Evolutionary conservation across 305 asterid genomes (phyloP), one percentile per base, ranked within the genome.

Genomic region (Lippia alba): DNA sequence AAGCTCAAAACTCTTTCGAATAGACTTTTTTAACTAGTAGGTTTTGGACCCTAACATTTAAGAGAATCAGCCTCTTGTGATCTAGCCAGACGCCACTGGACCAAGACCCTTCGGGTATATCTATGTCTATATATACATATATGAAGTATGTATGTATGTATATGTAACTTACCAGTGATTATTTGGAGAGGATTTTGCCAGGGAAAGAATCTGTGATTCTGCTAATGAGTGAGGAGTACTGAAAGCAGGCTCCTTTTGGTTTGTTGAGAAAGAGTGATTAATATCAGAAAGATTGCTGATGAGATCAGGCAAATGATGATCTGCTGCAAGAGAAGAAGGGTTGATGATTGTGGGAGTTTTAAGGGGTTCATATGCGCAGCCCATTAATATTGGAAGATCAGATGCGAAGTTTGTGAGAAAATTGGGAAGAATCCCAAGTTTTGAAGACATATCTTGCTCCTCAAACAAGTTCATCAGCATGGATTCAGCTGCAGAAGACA

Each of bases 271-370:
- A 51, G 56, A 51, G 30, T 51, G 30, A 51, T 49, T 14, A 49
- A n/a, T 17, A 51, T 51, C 56, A 17, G 30, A 51, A 51, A 51
- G 56, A 0, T 18, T 16, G 14, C 49, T 44, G 14, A 44, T 44
- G 56, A 51, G 56, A 16, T 36, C 41, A 36, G 56, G 56, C 56
- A 51, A 51, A 51, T 51, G 49, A 44, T 44, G 49, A 44, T 44
- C 30, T 49, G 55, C 19, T 49, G 55, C 19, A 46, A 46, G 1
- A 9, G 53, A 46, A 49, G 55, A n/a, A 49, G 55, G 3, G 30
- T 24, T 49, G n/a, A 49, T n/a, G 4, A 6, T 49, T 49, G 55
- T 18, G 6, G 16, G 55, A 18, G 55, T 49, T 49, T 49, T 49
- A n/a, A 49, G 19, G 20, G 55, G 55, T 49, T 14, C 9, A 14